Conservation (phyloP, 2,329 filamentous ascomycete genomes). For the Plectosphaerella sp. region DNA sequence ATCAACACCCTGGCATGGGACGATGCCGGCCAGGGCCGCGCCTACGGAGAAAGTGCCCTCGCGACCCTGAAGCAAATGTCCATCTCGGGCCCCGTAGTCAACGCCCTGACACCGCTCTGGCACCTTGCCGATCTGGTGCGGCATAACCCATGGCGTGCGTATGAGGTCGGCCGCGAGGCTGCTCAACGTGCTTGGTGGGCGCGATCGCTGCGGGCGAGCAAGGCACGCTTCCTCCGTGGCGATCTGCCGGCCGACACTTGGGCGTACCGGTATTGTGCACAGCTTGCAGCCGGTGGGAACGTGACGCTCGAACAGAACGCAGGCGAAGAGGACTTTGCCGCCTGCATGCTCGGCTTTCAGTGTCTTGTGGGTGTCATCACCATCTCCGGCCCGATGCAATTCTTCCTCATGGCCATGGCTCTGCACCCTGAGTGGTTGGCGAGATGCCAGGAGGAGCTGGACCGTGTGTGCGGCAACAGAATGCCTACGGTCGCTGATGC, state of each 20-base stretch:
- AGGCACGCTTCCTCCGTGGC: constrained; percentile 32
- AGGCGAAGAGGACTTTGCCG: constrained; percentile 40
- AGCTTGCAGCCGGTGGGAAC: constrained; percentile 35
- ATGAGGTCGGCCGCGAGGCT: constrained; percentile 37
- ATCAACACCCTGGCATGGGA: constrained; percentile 47
- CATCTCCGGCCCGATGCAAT: constrained; percentile 43
- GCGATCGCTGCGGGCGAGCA: constrained; percentile 33
- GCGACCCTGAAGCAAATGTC: constrained; percentile 45
- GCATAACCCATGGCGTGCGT: constrained; percentile 43
- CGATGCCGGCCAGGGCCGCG: constrained; percentile 39
- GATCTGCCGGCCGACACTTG: constrained; percentile 41
- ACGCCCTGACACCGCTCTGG: constrained; percentile 45
- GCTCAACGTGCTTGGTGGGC: constrained; percentile 42
- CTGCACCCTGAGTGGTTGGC: constrained; percentile 48
- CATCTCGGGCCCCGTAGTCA: constrained; percentile 45
- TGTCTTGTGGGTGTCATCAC: constrained; percentile 47
- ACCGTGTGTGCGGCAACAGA: constrained; percentile 48
- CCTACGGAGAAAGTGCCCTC: constrained; percentile 42
- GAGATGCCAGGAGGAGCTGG: constrained; percentile 53
- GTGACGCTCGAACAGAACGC: constrained; percentile 31
- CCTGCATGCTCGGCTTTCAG: constrained; percentile 48
- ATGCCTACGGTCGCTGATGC: constrained; percentile 48
- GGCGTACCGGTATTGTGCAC: constrained; percentile 43
- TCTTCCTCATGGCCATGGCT: constrained; percentile 48
- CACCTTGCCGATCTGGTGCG: constrained; percentile 30